phyloP scores from a whole-genome alignment of 2,329 filamentous ascomycete genomes.

The Akanthomyces muscarius region DNA sequence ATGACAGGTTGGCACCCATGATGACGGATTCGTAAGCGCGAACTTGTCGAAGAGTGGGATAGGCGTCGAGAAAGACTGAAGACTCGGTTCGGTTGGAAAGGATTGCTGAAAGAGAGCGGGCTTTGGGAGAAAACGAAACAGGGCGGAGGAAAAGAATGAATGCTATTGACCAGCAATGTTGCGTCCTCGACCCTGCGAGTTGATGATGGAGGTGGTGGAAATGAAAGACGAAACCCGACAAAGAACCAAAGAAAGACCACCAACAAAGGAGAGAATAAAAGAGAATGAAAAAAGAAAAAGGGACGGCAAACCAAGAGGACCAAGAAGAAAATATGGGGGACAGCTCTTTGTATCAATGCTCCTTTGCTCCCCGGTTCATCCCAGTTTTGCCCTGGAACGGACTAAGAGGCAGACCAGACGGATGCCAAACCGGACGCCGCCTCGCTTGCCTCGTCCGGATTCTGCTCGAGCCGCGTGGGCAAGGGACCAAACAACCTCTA shows the following conservation, averaged over 20 bases:
- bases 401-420: slow-evolving; percentile 15
- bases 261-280: background rate
- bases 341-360: background rate
- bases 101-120: background rate
- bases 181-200: slow-evolving; percentile 14
- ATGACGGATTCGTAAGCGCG: slow-evolving; percentile 15
- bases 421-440: slow-evolving; percentile 6
- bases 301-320: background rate
- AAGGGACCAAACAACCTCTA: background rate
- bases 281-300: background rate
- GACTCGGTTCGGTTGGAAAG: no score
- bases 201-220: background rate
- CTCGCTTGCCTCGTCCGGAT: background rate
- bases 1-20: slow-evolving; percentile 42
- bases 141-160: background rate
- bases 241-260: background rate
- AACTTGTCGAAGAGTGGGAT: background rate
- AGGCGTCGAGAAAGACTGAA: background rate
- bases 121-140: background rate
- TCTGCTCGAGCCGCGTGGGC: background rate
- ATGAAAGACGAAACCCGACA: background rate
- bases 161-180: slow-evolving; percentile 16
- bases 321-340: background rate
- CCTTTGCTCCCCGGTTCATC: background rate
- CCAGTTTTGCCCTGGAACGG: slow-evolving; percentile 13